A percentile compares a stretch with the other conserved stretches of the same genome.
Conservation (phyloP, 371 early-diverging fungal species). For the Mortierella sp. region DNA sequence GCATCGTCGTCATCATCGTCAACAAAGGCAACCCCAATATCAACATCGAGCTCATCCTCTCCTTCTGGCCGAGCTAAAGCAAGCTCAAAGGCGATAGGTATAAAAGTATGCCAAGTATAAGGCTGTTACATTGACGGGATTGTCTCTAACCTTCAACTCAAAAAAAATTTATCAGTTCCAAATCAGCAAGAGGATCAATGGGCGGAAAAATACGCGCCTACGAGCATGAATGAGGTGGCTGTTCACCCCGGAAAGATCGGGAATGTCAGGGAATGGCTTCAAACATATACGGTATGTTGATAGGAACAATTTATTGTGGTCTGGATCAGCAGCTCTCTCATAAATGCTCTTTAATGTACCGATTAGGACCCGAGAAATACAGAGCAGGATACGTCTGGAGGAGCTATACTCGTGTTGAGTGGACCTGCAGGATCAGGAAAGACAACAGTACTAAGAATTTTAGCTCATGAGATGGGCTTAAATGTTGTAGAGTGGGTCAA, state of each 20-base stretch:
- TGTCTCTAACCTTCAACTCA: not conserved
- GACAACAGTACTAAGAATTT: constrained; percentile 69
- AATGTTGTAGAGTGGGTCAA: constrained; percentile 82
- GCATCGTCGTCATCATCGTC: constrained; percentile 13
- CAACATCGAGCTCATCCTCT: not conserved
- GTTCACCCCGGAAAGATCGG: constrained; percentile 65
- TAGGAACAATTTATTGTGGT: not conserved
- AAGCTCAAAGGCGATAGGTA: not conserved
- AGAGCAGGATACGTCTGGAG: constrained; percentile 22
- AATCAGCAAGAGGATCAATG: constrained; percentile 25
- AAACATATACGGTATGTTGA: constrained; percentile 45
- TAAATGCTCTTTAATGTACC: not conserved
- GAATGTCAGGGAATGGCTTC: constrained; percentile 71
- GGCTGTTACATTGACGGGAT: not conserved
- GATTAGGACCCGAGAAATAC: constrained; percentile 9
- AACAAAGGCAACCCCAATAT: not conserved
- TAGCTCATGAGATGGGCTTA: constrained; percentile 68
- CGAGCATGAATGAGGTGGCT: constrained; percentile 62
- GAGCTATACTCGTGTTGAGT: constrained; percentile 68
- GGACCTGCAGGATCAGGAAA: constrained; percentile 84
- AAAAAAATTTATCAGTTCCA: not conserved
- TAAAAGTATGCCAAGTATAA: not conserved
- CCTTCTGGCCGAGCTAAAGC: not conserved
- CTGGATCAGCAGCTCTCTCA: not conserved
- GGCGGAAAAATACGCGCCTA: constrained; percentile 47